phyloP scores from a whole-genome alignment of 768 basidiomycete genomes.

The Ramaria sp. region DNA sequence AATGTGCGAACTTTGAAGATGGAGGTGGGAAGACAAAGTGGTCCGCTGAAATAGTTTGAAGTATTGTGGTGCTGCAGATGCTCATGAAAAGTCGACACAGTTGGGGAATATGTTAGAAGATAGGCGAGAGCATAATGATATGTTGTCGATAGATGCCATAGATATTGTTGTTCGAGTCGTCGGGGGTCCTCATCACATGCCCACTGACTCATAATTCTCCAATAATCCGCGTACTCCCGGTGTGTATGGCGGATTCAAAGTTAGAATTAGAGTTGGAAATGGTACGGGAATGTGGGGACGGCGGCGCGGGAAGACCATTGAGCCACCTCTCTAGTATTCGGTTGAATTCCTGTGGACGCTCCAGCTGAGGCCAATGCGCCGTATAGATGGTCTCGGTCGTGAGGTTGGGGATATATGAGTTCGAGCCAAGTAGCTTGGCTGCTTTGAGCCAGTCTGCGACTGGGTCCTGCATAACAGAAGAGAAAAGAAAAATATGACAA shows the following conservation, averaged over 20 bases:
- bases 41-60: too few relatives aligned
- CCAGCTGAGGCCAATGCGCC: conserved; percentile 64
- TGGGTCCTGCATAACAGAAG: conserved; percentile 30
- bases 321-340: conserved; percentile 42
- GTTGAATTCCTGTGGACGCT: conserved; percentile 45
- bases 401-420: conserved; percentile 24
- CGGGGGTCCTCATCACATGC: too few relatives aligned
- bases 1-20: too few relatives aligned
- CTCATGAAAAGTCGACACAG: too few relatives aligned
- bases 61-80: too few relatives aligned
- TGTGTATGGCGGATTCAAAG: background rate
- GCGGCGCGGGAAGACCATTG: conserved; percentile 8
- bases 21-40: too few relatives aligned
- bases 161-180: too few relatives aligned
- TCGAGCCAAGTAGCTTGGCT: conserved; percentile 18
- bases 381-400: conserved; percentile 33
- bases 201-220: background rate
- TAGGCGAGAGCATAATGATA: too few relatives aligned
- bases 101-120: too few relatives aligned
- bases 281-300: too few relatives aligned
- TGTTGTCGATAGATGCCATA: too few relatives aligned
- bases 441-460: conserved; percentile 32
- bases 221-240: background rate
- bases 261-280: background rate
- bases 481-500: too few relatives aligned